phyloP scores from a whole-genome alignment of 2,329 filamentous ascomycete species.

The Colletotrichum sp. region DNA sequence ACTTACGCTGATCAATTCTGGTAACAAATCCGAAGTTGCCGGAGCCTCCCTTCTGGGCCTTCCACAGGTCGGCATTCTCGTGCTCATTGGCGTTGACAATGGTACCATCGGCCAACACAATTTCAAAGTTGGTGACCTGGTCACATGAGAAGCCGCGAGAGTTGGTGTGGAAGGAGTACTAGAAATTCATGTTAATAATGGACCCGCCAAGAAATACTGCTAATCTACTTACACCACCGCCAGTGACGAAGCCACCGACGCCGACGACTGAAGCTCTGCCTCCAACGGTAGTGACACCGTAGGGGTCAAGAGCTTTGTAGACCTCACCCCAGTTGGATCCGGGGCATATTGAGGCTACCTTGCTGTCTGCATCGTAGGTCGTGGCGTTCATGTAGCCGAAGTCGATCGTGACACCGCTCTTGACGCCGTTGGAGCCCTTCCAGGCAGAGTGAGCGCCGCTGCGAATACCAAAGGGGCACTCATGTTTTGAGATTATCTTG shows the following conservation, averaged over 20 bases:
- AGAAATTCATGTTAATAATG: neutral
- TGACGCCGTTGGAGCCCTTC: conserved; percentile 1
- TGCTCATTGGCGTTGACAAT: conserved; percentile 44
- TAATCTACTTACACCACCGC: conserved; percentile 17
- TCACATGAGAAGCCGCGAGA: conserved; percentile 46
- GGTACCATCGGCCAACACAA: conserved; percentile 47
- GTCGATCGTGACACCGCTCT: conserved; percentile 13
- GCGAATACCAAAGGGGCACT: conserved; percentile 3
- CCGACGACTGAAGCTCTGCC: conserved; percentile 28
- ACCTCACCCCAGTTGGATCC: conserved; percentile 27
- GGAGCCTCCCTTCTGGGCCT: conserved; percentile 50
- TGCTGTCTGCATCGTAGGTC: conserved; percentile 29
- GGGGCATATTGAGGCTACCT: conserved; percentile 33
- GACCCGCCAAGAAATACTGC: neutral
- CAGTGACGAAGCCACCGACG: conserved; percentile 28
- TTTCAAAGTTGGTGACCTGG: conserved; percentile 44
- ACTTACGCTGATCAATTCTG: conserved; percentile 20
- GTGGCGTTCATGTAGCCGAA: conserved; percentile 32
- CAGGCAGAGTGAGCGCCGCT: conserved; percentile 14
- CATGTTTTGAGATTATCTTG: conserved; percentile 20
- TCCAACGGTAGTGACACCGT: conserved; percentile 24
- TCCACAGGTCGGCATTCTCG: conserved; percentile 45
- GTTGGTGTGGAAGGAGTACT: conserved; percentile 32
- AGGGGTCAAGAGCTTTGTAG: conserved; percentile 23
- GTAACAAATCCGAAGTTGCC: conserved; percentile 49